Base-by-base conservation (phyloP, 176 grass and related monocot genomes). In the Bothriochloa decipiens region DNA sequence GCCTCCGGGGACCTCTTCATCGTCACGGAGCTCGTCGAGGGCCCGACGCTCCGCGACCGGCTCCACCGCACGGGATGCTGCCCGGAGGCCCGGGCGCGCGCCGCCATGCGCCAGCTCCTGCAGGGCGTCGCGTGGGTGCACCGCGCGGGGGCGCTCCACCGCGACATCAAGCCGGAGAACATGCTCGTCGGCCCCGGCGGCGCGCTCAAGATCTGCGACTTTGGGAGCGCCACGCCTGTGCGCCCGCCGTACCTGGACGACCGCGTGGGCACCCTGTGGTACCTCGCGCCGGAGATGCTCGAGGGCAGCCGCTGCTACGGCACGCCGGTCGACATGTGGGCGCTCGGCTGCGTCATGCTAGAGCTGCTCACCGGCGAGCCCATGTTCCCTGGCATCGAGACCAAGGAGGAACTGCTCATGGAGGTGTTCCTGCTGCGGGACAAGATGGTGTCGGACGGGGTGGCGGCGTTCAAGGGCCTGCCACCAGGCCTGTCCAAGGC, bases 191-290 rank as follows among this genome's bases (percentile, higher is more conserved):
- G 27, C 39, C 18, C n/a, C 26, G 37, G 43, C 29, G 22, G 7
- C 45, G 18, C 20, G 1, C 61, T 85, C 52, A 78, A 68, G 83
- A 85, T 85, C 15, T 77, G 83, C 17, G 49, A 78, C 65, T 70
- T 67, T 14, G 61, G 61, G n/a, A 0, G 18, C 13, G 75, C 27
- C 26, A 42, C 37, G 50, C 8, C 8, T 20, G 26, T 10, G 36
- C 7, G 37, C 65, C 26, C 26, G 39, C 62, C 49, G 8, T 8
- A 55, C 27, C 53, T 18, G 5, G 41, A 33, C 27, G 23, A 49
- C 41, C 70, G 16, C 26, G 77, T 72, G 5, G 61, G 62, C 25
- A 80, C 62, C 25, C 10, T 80, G 33, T 63, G 74, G 77, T 79
- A 80, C 39, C 27, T 4, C 15, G 1, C 61, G 72, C 82, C 82